These are phyloP conservation scores for Fremontodendron californicum DNA, from an alignment of 345 rosid species.

Conservation along the genomic window DNA sequence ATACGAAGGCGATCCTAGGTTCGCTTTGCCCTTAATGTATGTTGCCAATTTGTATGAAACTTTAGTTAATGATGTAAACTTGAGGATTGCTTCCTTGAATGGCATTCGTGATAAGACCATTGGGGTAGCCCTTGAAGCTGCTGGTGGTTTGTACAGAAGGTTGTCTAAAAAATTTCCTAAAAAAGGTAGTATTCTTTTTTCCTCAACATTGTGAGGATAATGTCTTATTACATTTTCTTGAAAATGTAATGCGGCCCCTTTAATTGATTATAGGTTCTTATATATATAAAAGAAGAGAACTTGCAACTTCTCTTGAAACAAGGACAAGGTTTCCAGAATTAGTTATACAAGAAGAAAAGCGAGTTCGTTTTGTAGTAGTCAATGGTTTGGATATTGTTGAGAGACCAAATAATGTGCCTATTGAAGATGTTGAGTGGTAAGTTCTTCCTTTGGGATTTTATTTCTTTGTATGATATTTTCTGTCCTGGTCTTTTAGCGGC, in stretches of 20 bases:
- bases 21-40: constrained; percentile 87
- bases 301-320: constrained; percentile 91
- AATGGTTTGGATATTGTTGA: constrained; percentile 92
- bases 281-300: constrained; percentile 81
- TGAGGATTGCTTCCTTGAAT: constrained; percentile 67
- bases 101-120: constrained; percentile 78
- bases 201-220: background rate
- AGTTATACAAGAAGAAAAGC: constrained; percentile 91
- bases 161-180: constrained; percentile 86
- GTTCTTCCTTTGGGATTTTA: constrained; percentile 4
- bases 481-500: background rate
- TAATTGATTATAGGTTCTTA: constrained; percentile 49
- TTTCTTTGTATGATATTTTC: background rate
- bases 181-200: constrained; percentile 46
- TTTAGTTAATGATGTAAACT: constrained; percentile 69
- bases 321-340: constrained; percentile 90
- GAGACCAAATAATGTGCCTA: constrained; percentile 56
- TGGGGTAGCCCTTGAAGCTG: constrained; percentile 91
- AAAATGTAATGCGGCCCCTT: background rate
- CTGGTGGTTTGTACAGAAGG: constrained; percentile 88
- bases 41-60: constrained; percentile 86
- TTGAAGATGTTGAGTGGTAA: constrained; percentile 90
- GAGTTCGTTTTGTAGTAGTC: constrained; percentile 90
- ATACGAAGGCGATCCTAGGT: constrained; percentile 71
- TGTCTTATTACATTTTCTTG: background rate